phyloP scores from a whole-genome alignment of 2,329 filamentous ascomycete species.

The Aspergillus udagawae region DNA sequence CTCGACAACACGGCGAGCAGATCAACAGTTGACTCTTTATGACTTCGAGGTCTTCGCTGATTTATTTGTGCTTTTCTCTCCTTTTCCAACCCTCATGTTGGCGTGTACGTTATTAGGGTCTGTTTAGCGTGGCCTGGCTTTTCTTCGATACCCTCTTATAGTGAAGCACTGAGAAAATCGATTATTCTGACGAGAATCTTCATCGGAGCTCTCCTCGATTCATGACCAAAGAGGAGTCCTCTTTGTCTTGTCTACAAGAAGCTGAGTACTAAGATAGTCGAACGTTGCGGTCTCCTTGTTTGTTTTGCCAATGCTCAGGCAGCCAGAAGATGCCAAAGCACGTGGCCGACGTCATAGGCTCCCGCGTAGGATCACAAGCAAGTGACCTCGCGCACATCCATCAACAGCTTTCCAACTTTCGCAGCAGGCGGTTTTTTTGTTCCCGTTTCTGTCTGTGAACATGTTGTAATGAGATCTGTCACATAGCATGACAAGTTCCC shows the following conservation, averaged over 20 bases:
- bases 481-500: neutral
- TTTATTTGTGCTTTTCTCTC: neutral
- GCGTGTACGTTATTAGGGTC: neutral
- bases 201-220: neutral
- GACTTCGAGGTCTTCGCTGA: neutral
- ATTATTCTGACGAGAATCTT: neutral
- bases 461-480: neutral
- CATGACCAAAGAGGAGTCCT: neutral
- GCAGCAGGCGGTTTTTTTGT: neutral
- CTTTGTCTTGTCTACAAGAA: neutral
- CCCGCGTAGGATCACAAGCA: constrained; percentile 10
- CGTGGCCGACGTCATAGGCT: constrained; percentile 36
- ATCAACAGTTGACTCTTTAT: neutral
- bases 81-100: neutral
- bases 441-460: neutral
- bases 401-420: neutral
- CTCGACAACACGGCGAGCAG: too few relatives aligned
- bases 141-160: neutral
- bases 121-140: neutral
- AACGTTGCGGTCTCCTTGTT: neutral
- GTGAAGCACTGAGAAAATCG: neutral
- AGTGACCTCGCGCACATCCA: neutral
- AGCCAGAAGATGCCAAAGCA: constrained; percentile 14
- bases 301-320: neutral
- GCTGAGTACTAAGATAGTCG: neutral